phyloP scores from a whole-genome alignment of 441 rosid genomes.

The Eutrema salsugineum region DNA sequence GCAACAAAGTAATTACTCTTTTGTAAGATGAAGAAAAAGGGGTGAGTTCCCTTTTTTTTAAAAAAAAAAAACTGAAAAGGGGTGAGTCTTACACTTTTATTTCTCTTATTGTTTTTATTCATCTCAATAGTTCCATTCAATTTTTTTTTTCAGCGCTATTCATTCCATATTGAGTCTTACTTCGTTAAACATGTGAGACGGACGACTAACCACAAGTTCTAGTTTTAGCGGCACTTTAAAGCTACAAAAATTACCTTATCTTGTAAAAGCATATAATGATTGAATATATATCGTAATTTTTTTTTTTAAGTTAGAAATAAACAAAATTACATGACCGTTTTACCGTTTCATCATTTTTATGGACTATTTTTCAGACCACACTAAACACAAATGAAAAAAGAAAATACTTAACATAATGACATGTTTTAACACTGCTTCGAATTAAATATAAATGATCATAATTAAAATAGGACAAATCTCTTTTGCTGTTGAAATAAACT shows the following conservation, averaged over 20 bases:
- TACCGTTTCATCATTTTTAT: background rate
- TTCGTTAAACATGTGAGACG: background rate
- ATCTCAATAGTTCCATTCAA: background rate
- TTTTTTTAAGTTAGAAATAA: background rate
- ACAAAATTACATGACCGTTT: background rate
- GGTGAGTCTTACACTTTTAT: background rate
- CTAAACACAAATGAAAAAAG: background rate
- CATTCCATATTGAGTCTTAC: background rate
- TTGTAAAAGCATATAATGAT: background rate
- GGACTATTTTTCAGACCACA: background rate
- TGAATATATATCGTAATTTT: background rate
- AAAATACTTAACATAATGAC: background rate
- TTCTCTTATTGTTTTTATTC: background rate
- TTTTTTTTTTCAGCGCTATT: background rate
- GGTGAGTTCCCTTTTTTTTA: too few relatives aligned
- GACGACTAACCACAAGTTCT: background rate
- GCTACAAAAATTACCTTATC: background rate
- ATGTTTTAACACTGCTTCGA: background rate
- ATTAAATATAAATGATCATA: background rate
- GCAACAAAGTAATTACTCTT: background rate
- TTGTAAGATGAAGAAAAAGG: background rate
- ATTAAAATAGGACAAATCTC: background rate
- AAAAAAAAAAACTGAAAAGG: too few relatives aligned
- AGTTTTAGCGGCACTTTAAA: too few relatives aligned
- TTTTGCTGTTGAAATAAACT: background rate